Evolutionary conservation across 495 filamentous ascomycete species (phyloP), one percentile per base, ranked within the genome.

Genomic region (Chaetomium cochliodes): DNA sequence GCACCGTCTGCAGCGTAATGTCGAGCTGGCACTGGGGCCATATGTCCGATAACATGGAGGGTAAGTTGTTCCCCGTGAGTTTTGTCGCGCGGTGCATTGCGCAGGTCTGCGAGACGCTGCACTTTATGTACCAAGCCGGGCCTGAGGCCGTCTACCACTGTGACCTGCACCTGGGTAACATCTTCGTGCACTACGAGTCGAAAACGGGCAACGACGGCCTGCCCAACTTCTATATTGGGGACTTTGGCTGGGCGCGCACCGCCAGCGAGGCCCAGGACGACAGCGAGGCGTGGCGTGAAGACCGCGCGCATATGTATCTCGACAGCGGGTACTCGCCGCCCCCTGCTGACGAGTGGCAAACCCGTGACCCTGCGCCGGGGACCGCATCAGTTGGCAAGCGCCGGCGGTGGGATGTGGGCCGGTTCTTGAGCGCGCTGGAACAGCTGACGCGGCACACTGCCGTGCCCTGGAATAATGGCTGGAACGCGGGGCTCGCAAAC

Each of bases 121-220:
- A 66, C 9, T 26, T 66, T 59, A 66, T 66, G 64, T 66, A 66
- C 53, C 39, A 57, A 13, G 41, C 33, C 52, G 64, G 64, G 12
- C n/a, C 0, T 6, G 52, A 66, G 20, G 28, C 59, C 1, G 44
- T 66, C 1, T 66, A 57, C 15, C 64, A 66, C 44, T 63, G 59
- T 30, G 64, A 66, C n/a, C 59, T 66, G 59, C 64, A 66, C 25
- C 18, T 51, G 4, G 37, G 23, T 30, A 66, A 66, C 33, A 23
- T 66, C 0, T 66, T 66, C 2, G 18, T 63, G 6, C 64, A 66
- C 2, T 66, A 44, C 20, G 64, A 58, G 11, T 15, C 23, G 0
- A 37, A n/a, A 16, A 1, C 33, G 7, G 37, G 18, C 49, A 15
- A 13, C 2, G 59, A 7, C 47, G 37, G 52, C 4, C 50, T 62